Conservation (phyloP, 495 filamentous ascomycete species). For the Pseudevernia furfuracea region DNA sequence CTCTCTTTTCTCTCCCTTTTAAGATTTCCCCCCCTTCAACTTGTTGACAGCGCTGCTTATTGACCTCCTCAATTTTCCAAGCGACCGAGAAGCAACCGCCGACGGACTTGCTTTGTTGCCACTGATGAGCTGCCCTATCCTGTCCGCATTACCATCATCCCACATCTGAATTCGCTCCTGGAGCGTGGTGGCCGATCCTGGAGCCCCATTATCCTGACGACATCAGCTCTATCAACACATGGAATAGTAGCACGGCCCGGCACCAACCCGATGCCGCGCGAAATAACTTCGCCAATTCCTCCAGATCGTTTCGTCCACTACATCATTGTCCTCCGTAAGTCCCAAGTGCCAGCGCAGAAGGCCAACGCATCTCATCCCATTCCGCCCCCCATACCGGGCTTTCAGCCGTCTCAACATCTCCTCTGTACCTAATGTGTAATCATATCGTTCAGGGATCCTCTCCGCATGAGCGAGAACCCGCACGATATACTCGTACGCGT, state of each 20-base stretch:
- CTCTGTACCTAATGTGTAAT: background rate
- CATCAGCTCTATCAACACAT: background rate
- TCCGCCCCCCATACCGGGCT: background rate
- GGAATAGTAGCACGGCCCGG: background rate
- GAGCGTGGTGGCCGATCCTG: background rate
- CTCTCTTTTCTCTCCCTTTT: background rate
- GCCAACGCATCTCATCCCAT: background rate
- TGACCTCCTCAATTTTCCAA: background rate
- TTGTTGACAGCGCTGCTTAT: background rate
- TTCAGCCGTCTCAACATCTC: slow-evolving; percentile 2
- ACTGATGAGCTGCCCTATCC: background rate
- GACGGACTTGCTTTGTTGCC: background rate
- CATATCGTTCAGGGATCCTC: slow-evolving; percentile 1
- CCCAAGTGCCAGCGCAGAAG: background rate
- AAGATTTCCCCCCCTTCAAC: background rate
- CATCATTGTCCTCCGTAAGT: slow-evolving; percentile 1
- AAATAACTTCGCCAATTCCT: background rate
- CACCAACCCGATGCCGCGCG: background rate
- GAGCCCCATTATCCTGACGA: background rate
- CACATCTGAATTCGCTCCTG: background rate
- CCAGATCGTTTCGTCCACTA: slow-evolving; percentile 1
- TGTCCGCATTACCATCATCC: background rate
- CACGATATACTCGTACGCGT: slow-evolving; percentile 3
- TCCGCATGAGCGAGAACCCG: background rate
- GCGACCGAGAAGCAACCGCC: background rate